Evolutionary conservation across 2,329 filamentous ascomycete species (phyloP).

Genomic region (Xylaria hypoxylon): DNA sequence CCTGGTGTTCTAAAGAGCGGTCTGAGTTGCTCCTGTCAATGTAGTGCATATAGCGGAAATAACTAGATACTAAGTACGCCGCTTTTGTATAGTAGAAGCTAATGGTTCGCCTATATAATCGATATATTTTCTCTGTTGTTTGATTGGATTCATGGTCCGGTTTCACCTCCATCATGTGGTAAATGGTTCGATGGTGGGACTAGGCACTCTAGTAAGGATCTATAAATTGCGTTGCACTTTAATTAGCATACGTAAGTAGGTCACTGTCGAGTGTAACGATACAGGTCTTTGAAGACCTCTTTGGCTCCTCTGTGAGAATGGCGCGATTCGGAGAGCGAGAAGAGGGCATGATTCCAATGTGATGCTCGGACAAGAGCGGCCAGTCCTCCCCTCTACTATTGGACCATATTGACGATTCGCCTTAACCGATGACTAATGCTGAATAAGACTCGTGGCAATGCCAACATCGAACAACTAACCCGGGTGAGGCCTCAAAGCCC

Average conservation of each 20-base stretch:
- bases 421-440: not conserved
- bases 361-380: constrained; percentile 46
- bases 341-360: not conserved
- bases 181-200: constrained; percentile 18
- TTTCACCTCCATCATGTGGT: not conserved
- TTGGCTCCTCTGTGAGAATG: constrained; percentile 48
- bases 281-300: constrained; percentile 49
- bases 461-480: constrained; percentile 54
- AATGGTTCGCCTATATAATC: not conserved
- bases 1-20: too few species aligned
- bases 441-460: constrained; percentile 46
- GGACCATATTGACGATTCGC: not conserved
- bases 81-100: not conserved
- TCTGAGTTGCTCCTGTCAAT: too few species aligned
- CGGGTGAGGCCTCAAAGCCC: constrained; percentile 53
- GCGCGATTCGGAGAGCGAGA: not conserved
- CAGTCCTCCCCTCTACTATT: constrained; percentile 32
- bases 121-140: too few species aligned
- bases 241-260: constrained; percentile 38
- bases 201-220: not conserved
- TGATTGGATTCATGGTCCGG: not conserved
- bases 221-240: not conserved
- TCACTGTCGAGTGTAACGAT: constrained; percentile 46
- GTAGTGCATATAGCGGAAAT: too few species aligned
- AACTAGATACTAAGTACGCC: too few species aligned